A percentile compares a stretch with the other conserved stretches of the same genome.
Evolutionary conservation across 78 protist genomes (phyloP).

Genomic region (Speleostelium caveatum): DNA sequence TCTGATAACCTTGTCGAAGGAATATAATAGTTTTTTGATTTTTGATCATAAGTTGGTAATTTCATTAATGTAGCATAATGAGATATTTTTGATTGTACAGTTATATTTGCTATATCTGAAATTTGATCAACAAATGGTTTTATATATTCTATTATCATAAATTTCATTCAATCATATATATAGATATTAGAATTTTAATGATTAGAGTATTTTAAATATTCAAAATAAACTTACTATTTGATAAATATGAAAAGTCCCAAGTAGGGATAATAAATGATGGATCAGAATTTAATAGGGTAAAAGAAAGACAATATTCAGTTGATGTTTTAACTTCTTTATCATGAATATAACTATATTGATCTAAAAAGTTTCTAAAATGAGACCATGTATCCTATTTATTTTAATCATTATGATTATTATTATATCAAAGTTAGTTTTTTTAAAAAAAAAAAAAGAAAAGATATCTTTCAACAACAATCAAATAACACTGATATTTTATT

Average conservation of each 20-base stretch:
- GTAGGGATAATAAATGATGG: slow-evolving; percentile 53
- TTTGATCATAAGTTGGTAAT: slow-evolving; percentile 37
- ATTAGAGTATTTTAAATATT: background rate
- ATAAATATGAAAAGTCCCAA: slow-evolving; percentile 70
- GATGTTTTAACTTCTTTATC: slow-evolving; percentile 58
- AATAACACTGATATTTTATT: background rate
- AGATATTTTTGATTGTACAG: slow-evolving; percentile 68
- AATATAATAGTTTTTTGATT: slow-evolving; percentile 18
- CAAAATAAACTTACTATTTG: slow-evolving; percentile 16
- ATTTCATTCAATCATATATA: background rate
- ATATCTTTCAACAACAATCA: no score
- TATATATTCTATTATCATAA: slow-evolving; percentile 17
- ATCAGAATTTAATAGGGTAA: slow-evolving; percentile 70
- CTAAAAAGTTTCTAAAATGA: slow-evolving; percentile 20
- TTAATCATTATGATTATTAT: background rate
- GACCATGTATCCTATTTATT: slow-evolving; percentile 23
- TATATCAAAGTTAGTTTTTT: background rate
- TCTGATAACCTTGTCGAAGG: slow-evolving; percentile 48
- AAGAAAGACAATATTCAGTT: slow-evolving; percentile 75
- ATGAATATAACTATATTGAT: background rate
- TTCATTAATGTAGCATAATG: slow-evolving; percentile 72
- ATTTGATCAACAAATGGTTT: slow-evolving; percentile 64
- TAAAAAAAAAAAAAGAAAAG: background rate
- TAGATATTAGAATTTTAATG: background rate
- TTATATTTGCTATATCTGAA: slow-evolving; percentile 76